Conservation (phyloP, 2,329 filamentous ascomycete species). For the Neurospora sp. region DNA sequence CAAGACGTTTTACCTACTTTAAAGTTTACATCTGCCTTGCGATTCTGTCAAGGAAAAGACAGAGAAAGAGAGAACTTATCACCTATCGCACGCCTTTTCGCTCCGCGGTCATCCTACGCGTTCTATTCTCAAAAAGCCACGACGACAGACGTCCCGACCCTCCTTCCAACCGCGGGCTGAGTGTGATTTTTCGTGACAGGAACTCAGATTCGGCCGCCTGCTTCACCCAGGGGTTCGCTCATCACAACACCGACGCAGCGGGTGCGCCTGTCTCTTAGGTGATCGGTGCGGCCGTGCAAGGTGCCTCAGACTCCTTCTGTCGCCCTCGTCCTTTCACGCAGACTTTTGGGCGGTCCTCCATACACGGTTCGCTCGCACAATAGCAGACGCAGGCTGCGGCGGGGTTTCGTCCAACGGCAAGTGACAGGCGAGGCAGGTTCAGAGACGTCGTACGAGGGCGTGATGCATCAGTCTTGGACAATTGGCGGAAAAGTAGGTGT, state of each 20-base stretch:
- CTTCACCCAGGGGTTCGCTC: not conserved
- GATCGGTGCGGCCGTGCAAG: not conserved
- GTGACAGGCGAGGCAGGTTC: slow-evolving; percentile 11
- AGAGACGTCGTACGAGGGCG: slow-evolving; percentile 2
- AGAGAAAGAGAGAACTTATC: not conserved
- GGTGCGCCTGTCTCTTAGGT: not conserved
- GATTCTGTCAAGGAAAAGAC: not conserved
- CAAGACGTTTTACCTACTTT: not conserved
- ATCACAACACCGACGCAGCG: not conserved
- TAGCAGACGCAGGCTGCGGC: not conserved
- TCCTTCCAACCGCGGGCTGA: not conserved
- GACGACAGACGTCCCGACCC: not conserved
- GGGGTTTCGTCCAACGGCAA: slow-evolving; percentile 14
- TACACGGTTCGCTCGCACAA: not conserved
- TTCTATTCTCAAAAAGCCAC: not conserved
- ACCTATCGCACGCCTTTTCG: not conserved
- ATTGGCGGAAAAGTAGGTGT: slow-evolving; percentile 10
- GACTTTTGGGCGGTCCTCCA: not conserved
- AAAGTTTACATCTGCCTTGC: not conserved
- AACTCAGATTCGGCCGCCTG: not conserved
- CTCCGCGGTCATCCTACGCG: not conserved
- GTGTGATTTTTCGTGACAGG: not conserved
- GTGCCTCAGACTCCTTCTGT: not conserved
- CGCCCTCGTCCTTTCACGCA: not conserved
- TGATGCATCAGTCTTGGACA: slow-evolving; percentile 9